A percentile compares a stretch with the other conserved stretches of the same genome.
Conservation (phyloP, 2,329 filamentous ascomycete species). For the Fusarium nelsonii region DNA sequence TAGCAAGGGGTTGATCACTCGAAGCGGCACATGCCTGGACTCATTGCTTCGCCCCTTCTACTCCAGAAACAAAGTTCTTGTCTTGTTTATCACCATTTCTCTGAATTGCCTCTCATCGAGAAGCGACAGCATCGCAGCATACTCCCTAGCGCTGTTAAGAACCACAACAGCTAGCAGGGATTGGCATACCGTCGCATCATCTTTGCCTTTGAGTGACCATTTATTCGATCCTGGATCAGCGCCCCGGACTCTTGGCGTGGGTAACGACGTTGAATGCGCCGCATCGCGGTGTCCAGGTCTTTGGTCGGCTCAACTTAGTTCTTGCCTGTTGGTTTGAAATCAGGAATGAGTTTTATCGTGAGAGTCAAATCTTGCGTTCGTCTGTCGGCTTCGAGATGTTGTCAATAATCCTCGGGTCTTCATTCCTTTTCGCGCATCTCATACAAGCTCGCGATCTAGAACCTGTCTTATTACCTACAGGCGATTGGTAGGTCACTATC, state of each 20-base stretch:
- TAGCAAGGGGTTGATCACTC: constrained; percentile 6
- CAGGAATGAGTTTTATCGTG: constrained; percentile 6
- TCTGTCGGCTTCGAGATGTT: constrained; percentile 30
- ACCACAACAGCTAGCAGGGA: not conserved
- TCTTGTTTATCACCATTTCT: constrained; percentile 18
- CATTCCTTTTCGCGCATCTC: constrained; percentile 27
- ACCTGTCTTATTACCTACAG: constrained; percentile 40
- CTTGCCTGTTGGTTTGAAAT: constrained; percentile 15
- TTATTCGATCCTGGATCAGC: constrained; percentile 6
- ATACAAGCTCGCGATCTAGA: constrained; percentile 38
- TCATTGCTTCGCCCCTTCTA: constrained; percentile 11
- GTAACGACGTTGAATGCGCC: constrained; percentile 15
- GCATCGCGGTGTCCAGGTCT: constrained; percentile 14
- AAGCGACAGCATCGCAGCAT: constrained; percentile 1
- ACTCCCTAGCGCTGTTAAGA: not conserved
- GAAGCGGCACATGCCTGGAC: constrained; percentile 22
- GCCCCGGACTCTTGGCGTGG: constrained; percentile 11
- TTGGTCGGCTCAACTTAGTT: constrained; percentile 9
- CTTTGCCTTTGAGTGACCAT: not conserved
- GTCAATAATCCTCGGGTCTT: constrained; percentile 31
- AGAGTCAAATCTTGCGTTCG: constrained; percentile 2
- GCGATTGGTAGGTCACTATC: constrained; percentile 38
- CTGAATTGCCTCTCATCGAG: not conserved
- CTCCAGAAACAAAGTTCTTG: constrained; percentile 16
- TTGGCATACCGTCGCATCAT: not conserved